Percentiles rank a stretch among this genome's conserved stretches.
phyloP scores from a whole-genome alignment of 768 basidiomycete genomes.

The Sporobolomyces pararoseus region DNA sequence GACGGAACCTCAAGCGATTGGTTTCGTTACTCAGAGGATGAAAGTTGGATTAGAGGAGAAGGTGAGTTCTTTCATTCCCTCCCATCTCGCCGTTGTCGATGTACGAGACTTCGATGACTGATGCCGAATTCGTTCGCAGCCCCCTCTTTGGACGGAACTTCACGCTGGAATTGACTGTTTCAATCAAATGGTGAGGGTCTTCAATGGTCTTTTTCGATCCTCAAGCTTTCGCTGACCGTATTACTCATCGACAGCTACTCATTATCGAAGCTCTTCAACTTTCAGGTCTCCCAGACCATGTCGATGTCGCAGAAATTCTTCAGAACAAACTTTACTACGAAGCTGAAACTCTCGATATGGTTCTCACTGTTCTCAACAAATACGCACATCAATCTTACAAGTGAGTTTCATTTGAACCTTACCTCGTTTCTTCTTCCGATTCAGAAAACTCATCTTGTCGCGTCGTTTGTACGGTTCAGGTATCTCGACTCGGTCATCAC shows the following conservation, averaged over 20 bases:
- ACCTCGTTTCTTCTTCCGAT: neutral
- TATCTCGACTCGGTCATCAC: constrained; percentile 84
- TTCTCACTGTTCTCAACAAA: constrained; percentile 67
- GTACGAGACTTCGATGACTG: neutral
- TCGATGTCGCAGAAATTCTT: constrained; percentile 72
- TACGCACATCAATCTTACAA: constrained; percentile 68
- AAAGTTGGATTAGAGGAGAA: constrained; percentile 84
- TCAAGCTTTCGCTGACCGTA: neutral
- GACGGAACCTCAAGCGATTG: constrained; percentile 77
- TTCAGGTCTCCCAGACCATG: constrained; percentile 56
- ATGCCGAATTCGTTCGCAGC: constrained; percentile 54
- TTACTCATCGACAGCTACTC: constrained; percentile 56
- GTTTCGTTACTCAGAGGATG: constrained; percentile 87
- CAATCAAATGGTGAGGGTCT: constrained; percentile 64
- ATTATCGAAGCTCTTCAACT: constrained; percentile 79
- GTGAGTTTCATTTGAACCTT: constrained; percentile 44
- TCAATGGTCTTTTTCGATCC: neutral
- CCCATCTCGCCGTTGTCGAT: too few species aligned
- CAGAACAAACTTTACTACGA: constrained; percentile 92
- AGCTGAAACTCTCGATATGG: constrained; percentile 85
- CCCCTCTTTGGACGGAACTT: constrained; percentile 87
- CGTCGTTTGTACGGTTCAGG: constrained; percentile 47
- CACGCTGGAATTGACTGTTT: constrained; percentile 92
- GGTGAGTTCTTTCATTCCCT: constrained; percentile 54
- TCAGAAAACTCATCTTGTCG: neutral